phyloP scores from a whole-genome alignment of 805 yeast genomes.

The Ogataea naganishii region DNA sequence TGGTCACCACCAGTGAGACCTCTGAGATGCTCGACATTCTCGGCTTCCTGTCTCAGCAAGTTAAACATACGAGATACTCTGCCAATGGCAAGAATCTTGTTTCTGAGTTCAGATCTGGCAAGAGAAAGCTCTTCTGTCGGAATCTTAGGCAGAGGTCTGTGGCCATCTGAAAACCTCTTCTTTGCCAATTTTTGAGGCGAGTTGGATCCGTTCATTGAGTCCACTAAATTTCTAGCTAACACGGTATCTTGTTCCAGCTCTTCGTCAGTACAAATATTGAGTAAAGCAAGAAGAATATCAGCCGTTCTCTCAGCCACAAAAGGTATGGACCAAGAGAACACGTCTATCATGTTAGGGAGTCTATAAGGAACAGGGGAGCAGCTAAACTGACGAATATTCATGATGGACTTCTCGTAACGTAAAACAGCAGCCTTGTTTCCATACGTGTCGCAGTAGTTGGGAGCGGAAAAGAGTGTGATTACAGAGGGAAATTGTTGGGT shows the following conservation, averaged over 20 bases:
- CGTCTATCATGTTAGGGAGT: constrained; percentile 96
- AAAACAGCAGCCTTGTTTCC: constrained; percentile 93
- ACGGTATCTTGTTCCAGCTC: constrained; percentile 76
- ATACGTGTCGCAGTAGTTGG: constrained; percentile 86
- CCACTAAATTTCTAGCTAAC: constrained; percentile 32
- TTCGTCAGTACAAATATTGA: constrained; percentile 92
- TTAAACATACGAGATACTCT: constrained; percentile 90
- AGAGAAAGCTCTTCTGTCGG: constrained; percentile 9
- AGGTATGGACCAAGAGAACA: constrained; percentile 94
- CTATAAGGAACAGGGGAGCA: constrained; percentile 92
- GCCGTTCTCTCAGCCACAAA: constrained; percentile 95
- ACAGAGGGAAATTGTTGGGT: constrained; percentile 84
- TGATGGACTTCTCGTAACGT: constrained; percentile 83
- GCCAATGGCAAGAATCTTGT: constrained; percentile 93
- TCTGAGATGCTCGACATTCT: constrained; percentile 76
- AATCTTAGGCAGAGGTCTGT: not conserved
- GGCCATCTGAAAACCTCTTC: not conserved
- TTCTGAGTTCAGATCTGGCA: constrained; percentile 46
- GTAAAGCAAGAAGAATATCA: constrained; percentile 82
- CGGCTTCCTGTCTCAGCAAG: constrained; percentile 82
- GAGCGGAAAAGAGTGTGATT: constrained; percentile 90
- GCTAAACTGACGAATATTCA: constrained; percentile 94
- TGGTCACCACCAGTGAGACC: constrained; percentile 54
- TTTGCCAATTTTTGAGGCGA: constrained; percentile 1
- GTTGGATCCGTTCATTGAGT: constrained; percentile 18